Base-by-base conservation (phyloP, 139 green algal species). In the Diplosphaera chodatii region DNA sequence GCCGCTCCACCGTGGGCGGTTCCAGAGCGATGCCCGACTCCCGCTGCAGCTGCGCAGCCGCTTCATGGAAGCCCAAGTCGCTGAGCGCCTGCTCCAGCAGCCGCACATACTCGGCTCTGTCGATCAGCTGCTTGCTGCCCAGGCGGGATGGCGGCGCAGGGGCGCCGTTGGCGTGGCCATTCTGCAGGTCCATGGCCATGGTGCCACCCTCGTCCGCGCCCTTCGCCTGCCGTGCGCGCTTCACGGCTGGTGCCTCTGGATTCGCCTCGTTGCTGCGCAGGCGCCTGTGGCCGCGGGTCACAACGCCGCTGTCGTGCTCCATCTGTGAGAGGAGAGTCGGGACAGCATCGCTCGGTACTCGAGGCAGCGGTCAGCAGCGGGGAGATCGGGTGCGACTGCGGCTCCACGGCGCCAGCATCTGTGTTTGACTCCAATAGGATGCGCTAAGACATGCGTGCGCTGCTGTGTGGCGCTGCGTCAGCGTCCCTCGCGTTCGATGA, bases 81-180 rank as follows among this genome's bases (percentile, higher is more conserved):
- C 77, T 62, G 32, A 96, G 65, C 5, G 84, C 81, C 68, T 96
- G 90, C 73, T 94, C 76, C 25, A 96, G 65, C 0, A 96, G 63
- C 4, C 91, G 78, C 1, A 96, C 72, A 48, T 87, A 96, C 70
- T 96, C 89, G 0, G 13, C 48, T 25, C 48, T 59, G 31, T 68
- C 64, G 30, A 68, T 68, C 21, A 33, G 64, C 32, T 48, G 32
- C 22, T 40, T 68, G 64, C 31, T 13, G 28, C 64, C 64, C 30
- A 68, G 30, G 1, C 32, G 30, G 13, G 48, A 59, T 3, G 48
- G 48, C 48, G 48, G 48, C 13, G 8, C 48, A 3, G 48, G 48
- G 48, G 37, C 37, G 37, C 48, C 18, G 16, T 59, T 23, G 48
- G 48, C 48, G 18, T 59, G 48, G 3, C 48, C 48, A 25, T 59